Base-by-base conservation (phyloP, 768 basidiomycete species). In the Auricularia sp. region DNA sequence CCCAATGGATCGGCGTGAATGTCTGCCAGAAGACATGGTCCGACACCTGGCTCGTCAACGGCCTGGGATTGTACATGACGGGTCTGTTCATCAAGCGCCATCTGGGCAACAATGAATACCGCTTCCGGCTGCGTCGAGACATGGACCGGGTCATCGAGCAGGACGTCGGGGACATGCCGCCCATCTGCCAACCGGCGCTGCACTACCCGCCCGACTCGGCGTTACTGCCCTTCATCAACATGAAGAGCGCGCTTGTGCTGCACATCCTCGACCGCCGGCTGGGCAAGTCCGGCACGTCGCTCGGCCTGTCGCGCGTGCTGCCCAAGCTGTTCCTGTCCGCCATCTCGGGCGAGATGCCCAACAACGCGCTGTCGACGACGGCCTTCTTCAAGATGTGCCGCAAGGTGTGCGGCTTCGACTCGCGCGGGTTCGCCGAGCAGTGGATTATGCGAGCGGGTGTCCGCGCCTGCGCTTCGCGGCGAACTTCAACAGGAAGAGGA, bases 381-480 rank as follows among this genome's bases (percentile, higher is more conserved):
- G 83, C 86, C 24, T 98, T 99, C 77, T 81, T 98, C 66, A 79
- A 94, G 65, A 94, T 85, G 54, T 98, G 95, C 71, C 81, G 95
- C 69, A 98, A 95, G 75, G 90, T 95, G 67, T 92, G 91, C 71
- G 92, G 94, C 10, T 89, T 92, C 18, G 96, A 98, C 72, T 83
- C 90, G 29, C 82, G 90, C 64, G 83, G 85, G 35, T 99, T 99
- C 72, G 92, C 93, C n/a, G 94, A 98, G 71, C 96, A 98, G 74
- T 99, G 97, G 97, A 93, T 99, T 97, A 94, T 71, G 95, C 95
- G 13, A 94, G 91, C 73, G 97, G 97, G 24, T 97, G 94, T 73
- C 97, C 97, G 0, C 83, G 87, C 2, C 94, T 99, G 73, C 85
- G 83, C 0, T 90, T 99, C 73, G 85, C 86, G 13, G 94, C 96